Base-by-base conservation (phyloP, 345 rosid genomes). In the Pseudoturritis turrita region DNA sequence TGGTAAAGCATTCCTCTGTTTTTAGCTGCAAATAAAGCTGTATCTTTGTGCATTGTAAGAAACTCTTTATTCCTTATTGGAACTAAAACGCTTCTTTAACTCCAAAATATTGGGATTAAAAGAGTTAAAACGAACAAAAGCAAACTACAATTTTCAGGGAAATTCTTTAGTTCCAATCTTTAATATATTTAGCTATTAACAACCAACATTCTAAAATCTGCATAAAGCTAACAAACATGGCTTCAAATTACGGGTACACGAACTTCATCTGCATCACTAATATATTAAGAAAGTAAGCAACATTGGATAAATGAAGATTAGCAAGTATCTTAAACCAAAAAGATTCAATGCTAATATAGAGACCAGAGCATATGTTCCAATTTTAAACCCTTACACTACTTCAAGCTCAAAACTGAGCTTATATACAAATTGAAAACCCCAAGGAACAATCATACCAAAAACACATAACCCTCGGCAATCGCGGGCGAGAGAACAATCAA, bases 1-100 rank as follows among this genome's bases (percentile, higher is more conserved):
- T 49, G 58, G n/a, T 49, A n/a, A 49, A 35, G 46, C 57, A 64
- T 49, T 64, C 9, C 45, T 62, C 44, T 46, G 14, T 31, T 63
- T 35, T 29, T 7, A 49, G 21, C 46, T 63, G 40, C 19, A 46
- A 17, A 28, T 53, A 22, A n/a, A n/a, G n/a, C n/a, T n/a, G n/a
- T n/a, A n/a, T n/a, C n/a, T n/a, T n/a, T n/a, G n/a, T n/a, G n/a
- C n/a, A n/a, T n/a, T n/a, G n/a, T n/a, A n/a, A n/a, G n/a, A n/a
- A n/a, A n/a, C n/a, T n/a, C n/a, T n/a, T n/a, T n/a, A n/a, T n/a
- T n/a, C n/a, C n/a, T n/a, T n/a, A n/a, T n/a, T n/a, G n/a, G n/a
- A n/a, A n/a, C n/a, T n/a, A n/a, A n/a, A n/a, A n/a, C n/a, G n/a
- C n/a, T n/a, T n/a, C n/a, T n/a, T n/a, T n/a, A n/a, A n/a, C n/a